Conservation (phyloP, 495 filamentous ascomycete genomes). For the Bacidia rubella region DNA sequence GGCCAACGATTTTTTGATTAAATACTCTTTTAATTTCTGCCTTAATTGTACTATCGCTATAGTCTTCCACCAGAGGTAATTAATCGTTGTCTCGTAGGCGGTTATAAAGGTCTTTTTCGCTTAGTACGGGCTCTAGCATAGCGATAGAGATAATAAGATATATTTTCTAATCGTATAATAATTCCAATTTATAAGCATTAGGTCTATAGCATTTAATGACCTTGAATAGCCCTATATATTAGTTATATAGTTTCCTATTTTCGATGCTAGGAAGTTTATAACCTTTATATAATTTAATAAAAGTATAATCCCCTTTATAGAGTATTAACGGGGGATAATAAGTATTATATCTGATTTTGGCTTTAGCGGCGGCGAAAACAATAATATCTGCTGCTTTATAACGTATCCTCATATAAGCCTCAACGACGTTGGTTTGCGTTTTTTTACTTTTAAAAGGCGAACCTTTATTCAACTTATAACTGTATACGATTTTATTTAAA, state of each 20-base stretch:
- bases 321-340: not conserved
- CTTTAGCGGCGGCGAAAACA: not conserved
- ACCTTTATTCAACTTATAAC: not conserved
- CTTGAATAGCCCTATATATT: not conserved
- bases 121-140: not conserved
- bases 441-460: not conserved
- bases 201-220: not conserved
- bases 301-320: not conserved
- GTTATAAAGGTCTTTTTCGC: not conserved
- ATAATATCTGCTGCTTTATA: not conserved
- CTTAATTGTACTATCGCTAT: not conserved
- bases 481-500: constrained; percentile 2
- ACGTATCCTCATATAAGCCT: not conserved
- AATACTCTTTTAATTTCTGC: not conserved
- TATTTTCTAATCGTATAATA: not conserved
- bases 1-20: not conserved
- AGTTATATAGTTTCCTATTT: not conserved
- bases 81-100: not conserved
- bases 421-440: not conserved
- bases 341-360: not conserved
- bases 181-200: not conserved
- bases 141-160: not conserved
- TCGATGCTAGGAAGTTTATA: not conserved
- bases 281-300: not conserved
- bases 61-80: not conserved